Evolutionary conservation across 1,139 yeast genomes (phyloP).

Genomic region (Arxiozyma heterogenica): DNA sequence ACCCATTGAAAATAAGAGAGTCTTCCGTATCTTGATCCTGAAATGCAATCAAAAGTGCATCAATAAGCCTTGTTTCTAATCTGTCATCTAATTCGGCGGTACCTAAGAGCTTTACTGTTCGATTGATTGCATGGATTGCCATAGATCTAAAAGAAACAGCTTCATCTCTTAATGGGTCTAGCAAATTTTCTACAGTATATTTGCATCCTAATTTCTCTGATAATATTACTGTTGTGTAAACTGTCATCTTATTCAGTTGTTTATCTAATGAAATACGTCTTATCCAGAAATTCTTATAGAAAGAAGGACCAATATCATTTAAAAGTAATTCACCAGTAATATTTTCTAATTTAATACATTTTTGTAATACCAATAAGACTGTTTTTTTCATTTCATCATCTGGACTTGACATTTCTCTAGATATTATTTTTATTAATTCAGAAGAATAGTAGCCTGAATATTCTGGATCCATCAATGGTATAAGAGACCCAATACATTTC

Average conservation of each 20-base stretch:
- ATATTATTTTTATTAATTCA: constrained; percentile 57
- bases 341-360: constrained; percentile 46
- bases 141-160: constrained; percentile 71
- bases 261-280: constrained; percentile 56
- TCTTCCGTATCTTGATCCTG: constrained; percentile 65
- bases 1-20: constrained; percentile 48
- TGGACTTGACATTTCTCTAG: constrained; percentile 69
- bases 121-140: constrained; percentile 64
- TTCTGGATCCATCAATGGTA: constrained; percentile 82
- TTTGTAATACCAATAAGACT: constrained; percentile 53
- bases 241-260: constrained; percentile 49
- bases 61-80: constrained; percentile 61
- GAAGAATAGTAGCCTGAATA: constrained; percentile 70
- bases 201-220: constrained; percentile 62
- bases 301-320: constrained; percentile 49
- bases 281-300: constrained; percentile 71
- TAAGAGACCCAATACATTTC: constrained; percentile 67
- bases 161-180: constrained; percentile 64
- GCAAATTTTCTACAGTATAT: constrained; percentile 48
- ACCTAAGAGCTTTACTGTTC: constrained; percentile 37
- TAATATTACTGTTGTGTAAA: constrained; percentile 62
- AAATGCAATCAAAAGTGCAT: constrained; percentile 75
- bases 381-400: constrained; percentile 85
- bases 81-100: constrained; percentile 46
- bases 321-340: constrained; percentile 40